A percentile compares a stretch with the other conserved stretches of the same genome.
Evolutionary conservation across 148 eudicot genomes (phyloP).

Genomic region (Oxyria digyna): DNA sequence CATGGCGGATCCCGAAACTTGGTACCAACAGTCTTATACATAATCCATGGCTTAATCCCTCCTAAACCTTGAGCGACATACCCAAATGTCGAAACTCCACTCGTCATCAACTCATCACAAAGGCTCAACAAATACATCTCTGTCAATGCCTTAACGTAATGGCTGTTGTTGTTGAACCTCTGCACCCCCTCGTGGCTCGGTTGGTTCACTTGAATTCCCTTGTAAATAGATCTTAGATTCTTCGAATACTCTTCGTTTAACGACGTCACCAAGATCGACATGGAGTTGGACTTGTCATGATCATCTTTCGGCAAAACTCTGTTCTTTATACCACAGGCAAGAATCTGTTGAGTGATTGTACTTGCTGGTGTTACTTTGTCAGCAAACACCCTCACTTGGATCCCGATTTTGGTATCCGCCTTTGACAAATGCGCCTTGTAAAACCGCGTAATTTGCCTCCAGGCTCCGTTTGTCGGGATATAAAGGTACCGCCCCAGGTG

Average conservation of each 20-base stretch:
- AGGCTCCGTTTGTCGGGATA: constrained; percentile 55
- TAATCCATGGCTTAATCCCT: constrained; percentile 59
- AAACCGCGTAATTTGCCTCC: constrained; percentile 56
- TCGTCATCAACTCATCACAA: constrained; percentile 50
- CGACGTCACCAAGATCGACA: constrained; percentile 47
- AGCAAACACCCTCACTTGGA: constrained; percentile 51
- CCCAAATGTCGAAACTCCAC: constrained; percentile 56
- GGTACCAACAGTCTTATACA: constrained; percentile 36
- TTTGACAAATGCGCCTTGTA: constrained; percentile 44
- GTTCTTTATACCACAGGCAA: constrained; percentile 37
- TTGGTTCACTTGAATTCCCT: constrained; percentile 55
- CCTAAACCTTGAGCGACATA: constrained; percentile 66
- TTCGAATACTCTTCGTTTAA: constrained; percentile 37
- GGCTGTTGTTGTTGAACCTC: constrained; percentile 41
- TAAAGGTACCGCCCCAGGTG: constrained; percentile 56
- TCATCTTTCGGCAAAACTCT: constrained; percentile 21
- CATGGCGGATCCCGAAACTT: constrained; percentile 47
- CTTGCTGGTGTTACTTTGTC: background rate
- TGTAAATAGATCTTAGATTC: constrained; percentile 29
- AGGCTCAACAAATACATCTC: constrained; percentile 59
- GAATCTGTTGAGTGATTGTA: constrained; percentile 42
- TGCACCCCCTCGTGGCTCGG: constrained; percentile 71
- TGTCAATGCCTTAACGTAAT: constrained; percentile 46
- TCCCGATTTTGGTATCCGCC: constrained; percentile 49
- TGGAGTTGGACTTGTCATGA: constrained; percentile 7